Conservation (phyloP, 2,329 filamentous ascomycete genomes). For the Magnaporthiopsis rhizophila region DNA sequence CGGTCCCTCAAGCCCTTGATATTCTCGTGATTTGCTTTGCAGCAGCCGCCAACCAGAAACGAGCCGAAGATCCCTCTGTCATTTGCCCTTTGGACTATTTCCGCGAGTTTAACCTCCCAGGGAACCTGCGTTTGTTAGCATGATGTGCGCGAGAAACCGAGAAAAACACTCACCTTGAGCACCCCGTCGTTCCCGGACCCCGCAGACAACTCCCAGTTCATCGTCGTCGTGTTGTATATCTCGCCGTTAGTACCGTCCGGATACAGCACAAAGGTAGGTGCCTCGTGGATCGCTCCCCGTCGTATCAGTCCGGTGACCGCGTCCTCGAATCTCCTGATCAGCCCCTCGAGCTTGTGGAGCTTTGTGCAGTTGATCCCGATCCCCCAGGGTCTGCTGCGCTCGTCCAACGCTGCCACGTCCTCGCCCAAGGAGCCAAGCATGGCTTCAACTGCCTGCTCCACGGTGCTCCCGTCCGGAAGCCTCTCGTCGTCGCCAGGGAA, state of each 20-base stretch:
- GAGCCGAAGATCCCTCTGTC: slow-evolving; percentile 31
- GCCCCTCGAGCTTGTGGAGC: slow-evolving; percentile 48
- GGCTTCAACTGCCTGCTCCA: slow-evolving; percentile 30
- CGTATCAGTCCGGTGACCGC: slow-evolving; percentile 31
- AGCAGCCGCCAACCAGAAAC: slow-evolving; percentile 46
- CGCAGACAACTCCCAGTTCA: slow-evolving; percentile 45
- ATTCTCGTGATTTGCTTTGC: slow-evolving; percentile 24
- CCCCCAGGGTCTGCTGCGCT: slow-evolving; percentile 41
- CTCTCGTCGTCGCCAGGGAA: slow-evolving; percentile 46
- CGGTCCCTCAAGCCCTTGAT: not conserved
- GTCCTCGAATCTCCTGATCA: slow-evolving; percentile 48
- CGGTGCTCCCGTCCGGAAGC: slow-evolving; percentile 48
- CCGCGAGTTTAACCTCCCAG: slow-evolving; percentile 38
- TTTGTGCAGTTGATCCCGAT: slow-evolving; percentile 65
- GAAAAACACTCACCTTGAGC: not conserved
- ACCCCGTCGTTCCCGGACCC: not conserved
- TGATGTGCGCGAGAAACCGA: not conserved
- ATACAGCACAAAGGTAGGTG: slow-evolving; percentile 54
- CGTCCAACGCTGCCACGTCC: slow-evolving; percentile 4
- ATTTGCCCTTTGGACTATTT: slow-evolving; percentile 29
- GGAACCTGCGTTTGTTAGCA: slow-evolving; percentile 18
- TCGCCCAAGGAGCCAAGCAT: slow-evolving; percentile 25
- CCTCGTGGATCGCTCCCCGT: slow-evolving; percentile 24
- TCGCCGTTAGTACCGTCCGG: slow-evolving; percentile 63
- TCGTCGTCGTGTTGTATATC: slow-evolving; percentile 56